Percentiles rank a stretch among this genome's conserved stretches.
Evolutionary conservation across 371 early-diverging fungal species (phyloP).

Genomic region (Mucor indicus): DNA sequence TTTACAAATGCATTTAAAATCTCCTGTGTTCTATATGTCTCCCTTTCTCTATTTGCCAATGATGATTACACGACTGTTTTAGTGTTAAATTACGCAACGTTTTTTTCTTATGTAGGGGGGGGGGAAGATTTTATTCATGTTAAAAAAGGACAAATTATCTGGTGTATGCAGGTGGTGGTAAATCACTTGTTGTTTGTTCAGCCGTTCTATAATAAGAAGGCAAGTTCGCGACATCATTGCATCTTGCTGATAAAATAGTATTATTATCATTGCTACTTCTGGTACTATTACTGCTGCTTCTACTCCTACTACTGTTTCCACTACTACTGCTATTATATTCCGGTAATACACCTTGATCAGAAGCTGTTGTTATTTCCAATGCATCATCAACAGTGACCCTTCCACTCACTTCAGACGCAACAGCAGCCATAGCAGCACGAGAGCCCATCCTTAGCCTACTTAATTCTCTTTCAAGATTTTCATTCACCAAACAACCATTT

Average conservation of each 20-base stretch:
- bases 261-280: background rate
- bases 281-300: conserved; percentile 2
- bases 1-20: too few species aligned
- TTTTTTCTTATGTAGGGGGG: too few species aligned
- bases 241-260: background rate
- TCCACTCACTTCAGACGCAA: conserved; percentile 34
- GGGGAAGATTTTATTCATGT: too few species aligned
- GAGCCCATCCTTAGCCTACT: conserved; percentile 40
- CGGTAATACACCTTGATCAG: conserved; percentile 30
- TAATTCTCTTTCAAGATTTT: conserved; percentile 33
- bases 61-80: too few species aligned
- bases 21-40: too few species aligned
- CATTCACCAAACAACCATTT: conserved; percentile 30
- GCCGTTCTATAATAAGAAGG: background rate
- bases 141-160: background rate
- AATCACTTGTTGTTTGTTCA: background rate
- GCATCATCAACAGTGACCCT: conserved; percentile 48
- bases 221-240: background rate
- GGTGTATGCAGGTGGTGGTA: conserved; percentile 25
- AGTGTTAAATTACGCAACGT: too few species aligned
- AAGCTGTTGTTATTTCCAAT: conserved; percentile 26
- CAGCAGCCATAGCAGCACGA: conserved; percentile 39
- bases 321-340: conserved; percentile 19
- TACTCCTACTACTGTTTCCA: background rate
- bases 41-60: too few species aligned